Evolutionary conservation across 495 filamentous ascomycete genomes (phyloP).

Genomic region (Acidomyces sp.): DNA sequence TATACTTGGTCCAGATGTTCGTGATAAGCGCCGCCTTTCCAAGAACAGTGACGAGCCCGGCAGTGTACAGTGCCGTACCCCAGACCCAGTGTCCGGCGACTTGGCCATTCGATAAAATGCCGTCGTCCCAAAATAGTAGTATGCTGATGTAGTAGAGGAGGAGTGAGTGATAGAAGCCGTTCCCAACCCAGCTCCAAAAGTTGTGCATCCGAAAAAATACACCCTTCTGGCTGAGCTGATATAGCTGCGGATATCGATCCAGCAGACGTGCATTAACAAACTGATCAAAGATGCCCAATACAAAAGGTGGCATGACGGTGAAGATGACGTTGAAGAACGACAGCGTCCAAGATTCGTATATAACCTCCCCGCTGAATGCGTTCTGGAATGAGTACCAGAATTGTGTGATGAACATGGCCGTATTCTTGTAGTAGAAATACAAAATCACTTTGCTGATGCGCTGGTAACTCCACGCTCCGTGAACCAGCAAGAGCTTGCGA

Average conservation of each 20-base stretch:
- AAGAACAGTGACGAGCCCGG: conserved; percentile 80
- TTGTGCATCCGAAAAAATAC: conserved; percentile 83
- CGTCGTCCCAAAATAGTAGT: conserved; percentile 67
- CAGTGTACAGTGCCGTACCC: conserved; percentile 83
- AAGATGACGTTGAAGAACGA: conserved; percentile 99
- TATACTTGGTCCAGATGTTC: conserved; percentile 98
- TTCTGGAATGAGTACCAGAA: conserved; percentile 99
- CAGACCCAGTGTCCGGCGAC: conserved; percentile 93
- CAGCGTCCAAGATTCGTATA: conserved; percentile 98
- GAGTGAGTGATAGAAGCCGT: conserved; percentile 92
- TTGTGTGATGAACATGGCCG: conserved; percentile 95
- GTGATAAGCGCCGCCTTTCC: conserved; percentile 91
- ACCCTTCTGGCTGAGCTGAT: conserved; percentile 83
- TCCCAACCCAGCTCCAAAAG: conserved; percentile 83
- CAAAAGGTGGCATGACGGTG: conserved; percentile 85
- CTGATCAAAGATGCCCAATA: conserved; percentile 94
- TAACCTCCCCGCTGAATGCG: conserved; percentile 91
- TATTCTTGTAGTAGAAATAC: conserved; percentile 99
- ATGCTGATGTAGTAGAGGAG: conserved; percentile 76
- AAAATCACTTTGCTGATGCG: conserved; percentile 91
- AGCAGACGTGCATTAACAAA: conserved; percentile 93
- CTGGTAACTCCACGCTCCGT: conserved; percentile 96
- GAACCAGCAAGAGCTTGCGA: conserved; percentile 86
- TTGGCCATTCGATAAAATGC: conserved; percentile 59
- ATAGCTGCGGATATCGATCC: conserved; percentile 93